Percentiles rank a stretch among this genome's conserved stretches.
phyloP scores from a whole-genome alignment of 2,329 filamentous ascomycete species.

The Penicillium sp. region DNA sequence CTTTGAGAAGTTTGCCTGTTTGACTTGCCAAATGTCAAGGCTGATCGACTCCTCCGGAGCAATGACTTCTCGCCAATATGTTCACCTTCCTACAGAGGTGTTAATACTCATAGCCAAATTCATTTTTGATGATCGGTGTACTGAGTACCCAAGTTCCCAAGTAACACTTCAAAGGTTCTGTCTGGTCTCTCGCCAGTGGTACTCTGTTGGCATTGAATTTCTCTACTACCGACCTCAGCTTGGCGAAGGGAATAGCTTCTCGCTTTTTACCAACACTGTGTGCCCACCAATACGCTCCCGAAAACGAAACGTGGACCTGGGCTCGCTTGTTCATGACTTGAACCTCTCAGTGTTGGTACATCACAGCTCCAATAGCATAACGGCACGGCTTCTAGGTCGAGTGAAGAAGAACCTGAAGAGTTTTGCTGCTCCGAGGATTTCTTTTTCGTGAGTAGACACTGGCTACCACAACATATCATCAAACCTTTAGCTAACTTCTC shows the following conservation, averaged over 20 bases:
- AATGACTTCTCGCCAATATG: background rate
- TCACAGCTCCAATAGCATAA: slow-evolving; percentile 56
- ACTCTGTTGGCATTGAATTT: slow-evolving; percentile 48
- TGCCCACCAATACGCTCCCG: slow-evolving; percentile 49
- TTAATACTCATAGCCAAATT: background rate
- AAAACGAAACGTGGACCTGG: slow-evolving; percentile 44
- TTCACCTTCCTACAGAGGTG: slow-evolving; percentile 5
- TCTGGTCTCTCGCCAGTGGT: slow-evolving; percentile 56
- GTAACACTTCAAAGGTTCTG: slow-evolving; percentile 51
- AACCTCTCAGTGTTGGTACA: slow-evolving; percentile 57
- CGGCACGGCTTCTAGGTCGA: slow-evolving; percentile 55
- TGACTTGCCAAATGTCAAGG: background rate
- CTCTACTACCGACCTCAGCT: slow-evolving; percentile 56
- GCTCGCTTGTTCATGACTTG: slow-evolving; percentile 51
- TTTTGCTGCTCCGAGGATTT: slow-evolving; percentile 58
- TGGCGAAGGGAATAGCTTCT: slow-evolving; percentile 50
- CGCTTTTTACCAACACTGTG: slow-evolving; percentile 53
- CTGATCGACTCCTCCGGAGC: background rate
- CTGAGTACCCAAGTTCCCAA: slow-evolving; percentile 32
- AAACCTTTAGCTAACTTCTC: background rate
- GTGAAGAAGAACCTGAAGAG: slow-evolving; percentile 51
- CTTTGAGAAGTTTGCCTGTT: background rate
- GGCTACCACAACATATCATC: background rate
- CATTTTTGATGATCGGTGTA: background rate
- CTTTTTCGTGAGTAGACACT: slow-evolving; percentile 49